Evolutionary conservation across 306 rosid species (phyloP).

Genomic region (Abrus pulchellus): DNA sequence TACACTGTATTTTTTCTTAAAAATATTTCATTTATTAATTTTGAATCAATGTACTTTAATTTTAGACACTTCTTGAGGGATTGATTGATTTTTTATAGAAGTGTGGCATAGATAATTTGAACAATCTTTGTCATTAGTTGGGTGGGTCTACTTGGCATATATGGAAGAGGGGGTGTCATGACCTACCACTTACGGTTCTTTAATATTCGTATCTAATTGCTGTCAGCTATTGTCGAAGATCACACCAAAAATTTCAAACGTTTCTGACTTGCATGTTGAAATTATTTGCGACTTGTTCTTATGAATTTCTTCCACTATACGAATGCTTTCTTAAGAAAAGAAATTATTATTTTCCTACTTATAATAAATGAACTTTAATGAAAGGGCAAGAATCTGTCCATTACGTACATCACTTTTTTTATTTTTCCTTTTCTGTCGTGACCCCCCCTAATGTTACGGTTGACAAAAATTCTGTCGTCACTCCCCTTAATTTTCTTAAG

Average conservation of each 20-base stretch:
- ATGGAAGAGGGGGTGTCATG: background rate
- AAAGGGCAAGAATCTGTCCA: too few relatives aligned
- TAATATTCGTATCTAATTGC: conserved; percentile 33
- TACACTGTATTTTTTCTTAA: too few relatives aligned
- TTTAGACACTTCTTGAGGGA: too few relatives aligned
- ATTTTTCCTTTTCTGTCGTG: background rate
- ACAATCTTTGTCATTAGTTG: conserved; percentile 26
- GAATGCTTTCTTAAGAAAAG: background rate
- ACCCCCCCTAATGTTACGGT: background rate
- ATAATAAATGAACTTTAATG: background rate
- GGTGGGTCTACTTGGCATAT: background rate
- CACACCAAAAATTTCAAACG: conserved; percentile 14
- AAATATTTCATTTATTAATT: too few relatives aligned
- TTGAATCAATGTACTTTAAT: too few relatives aligned
- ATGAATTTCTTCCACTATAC: background rate
- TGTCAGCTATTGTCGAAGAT: background rate
- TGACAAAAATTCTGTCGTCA: background rate
- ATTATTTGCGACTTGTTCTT: background rate
- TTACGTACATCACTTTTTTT: background rate
- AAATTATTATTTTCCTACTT: background rate
- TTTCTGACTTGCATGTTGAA: conserved; percentile 8
- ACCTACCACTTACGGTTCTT: conserved; percentile 44
- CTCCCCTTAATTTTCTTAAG: too few relatives aligned
- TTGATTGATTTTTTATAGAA: background rate
- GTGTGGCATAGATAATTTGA: background rate